phyloP scores from a whole-genome alignment of 352 stramenopile genomes.

The Pythium graminicola region DNA sequence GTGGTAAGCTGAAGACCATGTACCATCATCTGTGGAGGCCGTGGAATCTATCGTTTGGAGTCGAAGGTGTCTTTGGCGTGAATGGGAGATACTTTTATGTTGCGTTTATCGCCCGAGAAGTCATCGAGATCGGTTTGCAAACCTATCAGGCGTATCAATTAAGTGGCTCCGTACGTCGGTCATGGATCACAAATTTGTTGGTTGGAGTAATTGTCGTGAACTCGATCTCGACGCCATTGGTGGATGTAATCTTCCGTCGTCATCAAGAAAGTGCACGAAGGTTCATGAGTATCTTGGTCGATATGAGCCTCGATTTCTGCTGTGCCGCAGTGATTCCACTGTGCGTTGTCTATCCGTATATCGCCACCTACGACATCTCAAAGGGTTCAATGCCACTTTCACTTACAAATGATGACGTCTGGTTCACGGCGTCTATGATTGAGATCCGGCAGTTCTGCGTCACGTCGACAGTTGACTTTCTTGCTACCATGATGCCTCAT shows the following conservation, averaged over 20 bases:
- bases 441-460: not conserved
- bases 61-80: constrained; percentile 6
- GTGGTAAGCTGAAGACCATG: not conserved
- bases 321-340: not conserved
- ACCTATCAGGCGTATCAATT: constrained; percentile 13
- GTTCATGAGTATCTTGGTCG: constrained; percentile 4
- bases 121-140: constrained; percentile 6
- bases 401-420: not conserved
- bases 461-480: not conserved
- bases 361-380: not conserved
- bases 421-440: not conserved
- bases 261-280: constrained; percentile 3
- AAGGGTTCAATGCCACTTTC: not conserved
- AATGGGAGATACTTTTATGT: constrained; percentile 9
- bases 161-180: not conserved
- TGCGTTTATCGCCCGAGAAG: constrained; percentile 5
- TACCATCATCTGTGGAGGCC: not conserved
- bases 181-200: constrained; percentile 5
- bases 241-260: not conserved
- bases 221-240: constrained; percentile 7
- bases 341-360: not conserved
- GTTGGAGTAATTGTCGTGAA: constrained; percentile 12
- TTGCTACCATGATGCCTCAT: not conserved
- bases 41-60: constrained; percentile 6
- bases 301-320: constrained; percentile 1